Conservation (phyloP, 2,329 filamentous ascomycete genomes). For the Akanthomyces uredinophilus region DNA sequence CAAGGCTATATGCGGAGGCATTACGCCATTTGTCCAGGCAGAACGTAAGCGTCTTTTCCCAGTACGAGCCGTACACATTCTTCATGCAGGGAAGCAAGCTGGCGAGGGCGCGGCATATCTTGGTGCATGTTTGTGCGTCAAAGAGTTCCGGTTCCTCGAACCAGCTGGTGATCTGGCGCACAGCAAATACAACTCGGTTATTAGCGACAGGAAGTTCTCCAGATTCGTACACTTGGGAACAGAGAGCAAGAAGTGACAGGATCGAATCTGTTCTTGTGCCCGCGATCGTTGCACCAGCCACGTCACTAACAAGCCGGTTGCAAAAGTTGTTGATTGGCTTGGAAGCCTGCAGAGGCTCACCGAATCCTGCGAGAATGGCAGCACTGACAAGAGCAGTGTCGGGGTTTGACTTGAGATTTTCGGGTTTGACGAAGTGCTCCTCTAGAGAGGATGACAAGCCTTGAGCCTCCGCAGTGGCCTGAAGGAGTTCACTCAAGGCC, state of each 20-base stretch:
- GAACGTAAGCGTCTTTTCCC: slow-evolving; percentile 61
- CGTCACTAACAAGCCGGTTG: slow-evolving; percentile 56
- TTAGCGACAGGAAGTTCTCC: slow-evolving; percentile 53
- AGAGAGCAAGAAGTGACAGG: slow-evolving; percentile 51
- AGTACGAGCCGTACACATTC: slow-evolving; percentile 84
- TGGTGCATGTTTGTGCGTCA: slow-evolving; percentile 38
- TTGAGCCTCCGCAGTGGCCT: slow-evolving; percentile 41
- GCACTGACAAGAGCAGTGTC: slow-evolving; percentile 43
- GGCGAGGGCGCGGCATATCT: slow-evolving; percentile 53
- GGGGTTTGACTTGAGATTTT: slow-evolving; percentile 42
- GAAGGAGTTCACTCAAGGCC: slow-evolving; percentile 45
- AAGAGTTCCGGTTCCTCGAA: slow-evolving; percentile 48
- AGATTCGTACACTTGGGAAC: slow-evolving; percentile 45
- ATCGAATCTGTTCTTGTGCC: slow-evolving; percentile 41
- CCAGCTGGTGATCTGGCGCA: slow-evolving; percentile 72
- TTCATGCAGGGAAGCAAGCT: slow-evolving; percentile 67
- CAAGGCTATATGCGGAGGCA: slow-evolving; percentile 35
- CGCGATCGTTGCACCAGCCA: slow-evolving; percentile 44
- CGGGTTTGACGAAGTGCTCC: slow-evolving; percentile 40
- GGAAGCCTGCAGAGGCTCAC: slow-evolving; percentile 44
- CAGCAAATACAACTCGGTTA: slow-evolving; percentile 74
- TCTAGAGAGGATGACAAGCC: slow-evolving; percentile 43
- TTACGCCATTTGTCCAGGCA: slow-evolving; percentile 54
- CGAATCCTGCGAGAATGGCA: slow-evolving; percentile 48
- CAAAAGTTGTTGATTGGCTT: slow-evolving; percentile 48